These are phyloP conservation scores for Epichloe festucae DNA, from an alignment of 2,329 filamentous ascomycete genomes.

Conservation along the genomic window DNA sequence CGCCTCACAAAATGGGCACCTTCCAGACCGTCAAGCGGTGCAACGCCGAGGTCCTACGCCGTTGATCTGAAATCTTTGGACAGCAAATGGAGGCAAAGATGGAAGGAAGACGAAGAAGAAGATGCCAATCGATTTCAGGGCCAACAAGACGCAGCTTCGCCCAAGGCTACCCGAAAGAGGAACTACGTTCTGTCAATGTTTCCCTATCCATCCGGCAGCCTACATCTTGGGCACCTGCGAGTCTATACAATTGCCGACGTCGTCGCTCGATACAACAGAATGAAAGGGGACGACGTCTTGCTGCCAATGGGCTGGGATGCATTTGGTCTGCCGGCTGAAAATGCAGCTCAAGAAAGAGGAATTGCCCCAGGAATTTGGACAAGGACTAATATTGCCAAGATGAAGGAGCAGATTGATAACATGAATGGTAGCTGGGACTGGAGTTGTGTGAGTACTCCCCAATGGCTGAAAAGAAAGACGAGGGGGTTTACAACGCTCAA, in stretches of 20 bases:
- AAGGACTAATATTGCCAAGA: slow-evolving; percentile 61
- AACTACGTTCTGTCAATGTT: slow-evolving; percentile 82
- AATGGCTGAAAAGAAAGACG: background rate
- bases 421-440: slow-evolving; percentile 83
- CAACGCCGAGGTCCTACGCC: slow-evolving; percentile 23
- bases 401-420: slow-evolving; percentile 66
- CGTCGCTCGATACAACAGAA: slow-evolving; percentile 59
- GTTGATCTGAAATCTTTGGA: slow-evolving; percentile 34
- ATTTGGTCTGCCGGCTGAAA: slow-evolving; percentile 82
- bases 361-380: slow-evolving; percentile 73
- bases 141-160: slow-evolving; percentile 10
- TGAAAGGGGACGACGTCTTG: slow-evolving; percentile 63
- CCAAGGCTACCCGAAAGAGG: slow-evolving; percentile 16
- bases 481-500: background rate
- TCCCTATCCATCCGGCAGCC: slow-evolving; percentile 75
- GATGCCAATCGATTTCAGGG: slow-evolving; percentile 7
- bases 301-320: slow-evolving; percentile 95
- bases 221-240: slow-evolving; percentile 77
- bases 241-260: slow-evolving; percentile 89
- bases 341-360: slow-evolving; percentile 74
- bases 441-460: slow-evolving; percentile 52
- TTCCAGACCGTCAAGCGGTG: background rate
- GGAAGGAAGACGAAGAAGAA: slow-evolving; percentile 20
- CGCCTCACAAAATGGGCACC: background rate
- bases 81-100: slow-evolving; percentile 38